Conservation (phyloP, 352 stramenopile species). For the Pythium pyrilobum region DNA sequence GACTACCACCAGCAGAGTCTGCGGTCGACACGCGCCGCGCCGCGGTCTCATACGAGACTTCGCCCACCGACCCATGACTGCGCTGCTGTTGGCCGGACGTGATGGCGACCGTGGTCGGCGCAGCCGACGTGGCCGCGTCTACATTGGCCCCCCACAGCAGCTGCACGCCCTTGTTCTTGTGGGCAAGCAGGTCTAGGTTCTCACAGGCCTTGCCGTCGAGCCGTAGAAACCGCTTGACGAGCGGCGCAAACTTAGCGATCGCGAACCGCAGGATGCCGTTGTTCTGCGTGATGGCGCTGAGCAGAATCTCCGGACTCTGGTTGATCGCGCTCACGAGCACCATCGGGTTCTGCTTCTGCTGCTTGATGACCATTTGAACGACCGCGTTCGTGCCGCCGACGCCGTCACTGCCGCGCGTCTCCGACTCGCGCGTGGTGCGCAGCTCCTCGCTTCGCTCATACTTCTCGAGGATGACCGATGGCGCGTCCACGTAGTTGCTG, state of each 20-base stretch:
- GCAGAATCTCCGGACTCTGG: slow-evolving; percentile 58
- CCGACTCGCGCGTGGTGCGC: slow-evolving; percentile 14
- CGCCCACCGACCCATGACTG: neutral
- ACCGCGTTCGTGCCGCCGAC: slow-evolving; percentile 21
- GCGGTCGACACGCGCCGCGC: neutral
- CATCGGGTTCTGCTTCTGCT: slow-evolving; percentile 44
- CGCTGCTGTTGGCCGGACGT: too few relatives aligned
- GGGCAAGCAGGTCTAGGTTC: slow-evolving; percentile 40
- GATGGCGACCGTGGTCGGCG: too few relatives aligned
- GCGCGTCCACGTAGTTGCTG: slow-evolving; percentile 33
- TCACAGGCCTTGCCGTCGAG: slow-evolving; percentile 54
- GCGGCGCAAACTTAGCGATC: slow-evolving; percentile 59
- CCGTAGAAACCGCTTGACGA: slow-evolving; percentile 62
- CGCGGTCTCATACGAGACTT: neutral
- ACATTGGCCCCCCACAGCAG: slow-evolving; percentile 55
- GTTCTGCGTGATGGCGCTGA: slow-evolving; percentile 53
- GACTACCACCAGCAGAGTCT: neutral
- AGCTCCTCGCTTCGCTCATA: slow-evolving; percentile 34
- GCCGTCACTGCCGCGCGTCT: slow-evolving; percentile 22
- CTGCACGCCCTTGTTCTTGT: slow-evolving; percentile 51
- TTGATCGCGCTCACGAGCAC: slow-evolving; percentile 59
- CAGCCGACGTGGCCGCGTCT: too few relatives aligned
- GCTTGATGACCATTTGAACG: slow-evolving; percentile 46
- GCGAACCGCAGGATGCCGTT: slow-evolving; percentile 64
- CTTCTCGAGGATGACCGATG: slow-evolving; percentile 40